Evolutionary conservation across 2,329 filamentous ascomycete species (phyloP), one percentile per base, ranked within the genome.

Genomic region (Epichloe typhina): DNA sequence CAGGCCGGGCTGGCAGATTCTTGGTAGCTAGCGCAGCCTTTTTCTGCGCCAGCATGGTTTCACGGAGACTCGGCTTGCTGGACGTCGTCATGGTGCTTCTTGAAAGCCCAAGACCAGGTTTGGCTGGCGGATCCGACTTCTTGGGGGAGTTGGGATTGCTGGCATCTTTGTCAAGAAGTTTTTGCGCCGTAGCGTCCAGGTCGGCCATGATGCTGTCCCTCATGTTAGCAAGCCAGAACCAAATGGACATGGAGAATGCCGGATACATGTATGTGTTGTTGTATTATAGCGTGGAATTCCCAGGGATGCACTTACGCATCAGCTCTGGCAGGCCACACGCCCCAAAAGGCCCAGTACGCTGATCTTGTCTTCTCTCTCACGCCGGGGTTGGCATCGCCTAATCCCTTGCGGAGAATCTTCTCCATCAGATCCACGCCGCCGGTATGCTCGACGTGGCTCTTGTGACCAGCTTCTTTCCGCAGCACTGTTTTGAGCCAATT

Each of bases 301-400:
- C 5, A 2, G 7, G 2, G 13, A 5, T 36, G 38, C 31, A 74
- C 82, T 72, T 72, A 88, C 77, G 71, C 72, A 61, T 91, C 84
- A 39, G 88, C 89, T 62, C 77, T 82, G 19, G 82, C 75, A 2
- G 86, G 84, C 87, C 89, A 97, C 17, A 88, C 75, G 36, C 72
- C 72, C 53, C 82, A 80, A 64, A 90, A 96, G 0, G 74, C 73
- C 93, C 93, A 98, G 66, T 87, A 98, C 0, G 88, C 87, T 38
- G 80, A 77, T 58, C 93, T 81, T 75, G 86, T 91, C 56, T 81
- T 83, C 66, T 95, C 89, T 59, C 93, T 81, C 44, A 97, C 91
- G 33, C 84, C 86, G 7, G 90, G 89, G 61, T 97, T 95, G 12
- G 91, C 76, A 70, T 98, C 93, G 21, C 75, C 75, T n/a, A 98